Conservation (phyloP, 495 filamentous ascomycete genomes). For the Penicillium manginii region DNA sequence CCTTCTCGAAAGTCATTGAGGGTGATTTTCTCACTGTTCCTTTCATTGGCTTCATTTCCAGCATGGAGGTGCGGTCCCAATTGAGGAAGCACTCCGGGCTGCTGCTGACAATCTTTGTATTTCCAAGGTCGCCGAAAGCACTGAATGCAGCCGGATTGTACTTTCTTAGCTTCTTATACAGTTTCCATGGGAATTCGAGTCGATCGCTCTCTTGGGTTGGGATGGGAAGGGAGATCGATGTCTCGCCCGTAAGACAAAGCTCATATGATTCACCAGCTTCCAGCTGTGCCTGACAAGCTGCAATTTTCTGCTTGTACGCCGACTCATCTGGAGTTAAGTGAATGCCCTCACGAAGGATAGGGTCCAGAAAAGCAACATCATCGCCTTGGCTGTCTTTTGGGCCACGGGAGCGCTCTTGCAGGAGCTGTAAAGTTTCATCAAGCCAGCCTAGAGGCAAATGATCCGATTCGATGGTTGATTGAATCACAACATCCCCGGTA, state of each 20-base stretch:
- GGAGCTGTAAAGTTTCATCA: constrained; percentile 30
- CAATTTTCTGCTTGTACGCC: constrained; percentile 66
- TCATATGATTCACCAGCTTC: constrained; percentile 88
- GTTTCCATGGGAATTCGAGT: constrained; percentile 57
- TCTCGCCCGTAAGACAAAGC: constrained; percentile 83
- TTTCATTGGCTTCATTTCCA: constrained; percentile 81
- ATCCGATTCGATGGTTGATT: constrained; percentile 54
- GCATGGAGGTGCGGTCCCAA: constrained; percentile 57
- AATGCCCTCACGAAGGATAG: constrained; percentile 34
- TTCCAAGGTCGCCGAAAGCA: constrained; percentile 74
- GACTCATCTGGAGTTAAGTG: constrained; percentile 52
- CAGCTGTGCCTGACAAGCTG: constrained; percentile 71
- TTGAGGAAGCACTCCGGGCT: constrained; percentile 92
- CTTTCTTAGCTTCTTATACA: constrained; percentile 71
- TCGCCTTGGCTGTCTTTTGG: constrained; percentile 7
- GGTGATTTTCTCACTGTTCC: constrained; percentile 82
- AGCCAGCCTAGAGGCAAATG: constrained; percentile 43
- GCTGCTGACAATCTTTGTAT: constrained; percentile 73
- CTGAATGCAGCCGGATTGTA: constrained; percentile 87
- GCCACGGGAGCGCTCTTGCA: constrained; percentile 14
- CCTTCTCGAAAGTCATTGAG: constrained; percentile 65
- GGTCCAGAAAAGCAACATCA: constrained; percentile 33
- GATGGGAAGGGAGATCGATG: constrained; percentile 56
- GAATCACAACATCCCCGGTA: constrained; percentile 63
- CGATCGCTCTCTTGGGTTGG: constrained; percentile 23